phyloP scores from a whole-genome alignment of 2,329 filamentous ascomycete genomes.

The Trichoderma atroviride region DNA sequence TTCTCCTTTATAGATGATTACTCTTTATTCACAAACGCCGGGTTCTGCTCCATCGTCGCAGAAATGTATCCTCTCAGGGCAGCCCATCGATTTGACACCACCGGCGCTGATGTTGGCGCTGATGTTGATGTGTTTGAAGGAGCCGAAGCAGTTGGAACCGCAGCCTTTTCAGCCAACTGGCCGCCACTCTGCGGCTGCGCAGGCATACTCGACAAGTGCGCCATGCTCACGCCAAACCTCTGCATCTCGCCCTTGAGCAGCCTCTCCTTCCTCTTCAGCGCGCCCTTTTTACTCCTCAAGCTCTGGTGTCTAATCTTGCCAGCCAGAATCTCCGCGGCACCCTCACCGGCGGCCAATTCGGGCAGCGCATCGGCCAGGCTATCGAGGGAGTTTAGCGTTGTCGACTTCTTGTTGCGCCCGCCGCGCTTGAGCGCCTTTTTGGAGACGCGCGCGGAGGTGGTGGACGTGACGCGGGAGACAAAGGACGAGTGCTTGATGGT shows the following conservation, averaged over 20 bases:
- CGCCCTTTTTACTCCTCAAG: constrained; percentile 73
- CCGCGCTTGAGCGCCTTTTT: constrained; percentile 29
- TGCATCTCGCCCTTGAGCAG: constrained; percentile 80
- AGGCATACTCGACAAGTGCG: constrained; percentile 61
- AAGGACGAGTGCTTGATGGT: constrained; percentile 80
- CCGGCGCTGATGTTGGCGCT: constrained; percentile 23
- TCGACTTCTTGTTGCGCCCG: constrained; percentile 55
- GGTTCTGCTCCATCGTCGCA: constrained; percentile 85
- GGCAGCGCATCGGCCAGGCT: constrained; percentile 81
- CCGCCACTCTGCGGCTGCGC: constrained; percentile 9
- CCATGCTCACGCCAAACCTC: constrained; percentile 82
- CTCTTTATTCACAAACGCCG: constrained; percentile 60
- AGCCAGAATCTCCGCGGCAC: constrained; percentile 47
- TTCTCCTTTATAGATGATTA: constrained; percentile 22
- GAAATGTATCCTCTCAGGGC: constrained; percentile 83
- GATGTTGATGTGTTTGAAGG: not conserved
- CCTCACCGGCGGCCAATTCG: constrained; percentile 53
- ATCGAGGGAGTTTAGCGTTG: constrained; percentile 77
- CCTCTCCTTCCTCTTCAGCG: constrained; percentile 80
- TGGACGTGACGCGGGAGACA: constrained; percentile 73
- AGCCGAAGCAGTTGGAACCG: not conserved
- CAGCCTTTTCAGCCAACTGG: not conserved
- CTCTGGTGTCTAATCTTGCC: constrained; percentile 74
- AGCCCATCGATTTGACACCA: constrained; percentile 70
- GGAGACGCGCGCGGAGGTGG: constrained; percentile 35